These are phyloP conservation scores for Hapsidospora chrysogenum DNA, from an alignment of 495 filamentous ascomycete species.

Conservation along the genomic window DNA sequence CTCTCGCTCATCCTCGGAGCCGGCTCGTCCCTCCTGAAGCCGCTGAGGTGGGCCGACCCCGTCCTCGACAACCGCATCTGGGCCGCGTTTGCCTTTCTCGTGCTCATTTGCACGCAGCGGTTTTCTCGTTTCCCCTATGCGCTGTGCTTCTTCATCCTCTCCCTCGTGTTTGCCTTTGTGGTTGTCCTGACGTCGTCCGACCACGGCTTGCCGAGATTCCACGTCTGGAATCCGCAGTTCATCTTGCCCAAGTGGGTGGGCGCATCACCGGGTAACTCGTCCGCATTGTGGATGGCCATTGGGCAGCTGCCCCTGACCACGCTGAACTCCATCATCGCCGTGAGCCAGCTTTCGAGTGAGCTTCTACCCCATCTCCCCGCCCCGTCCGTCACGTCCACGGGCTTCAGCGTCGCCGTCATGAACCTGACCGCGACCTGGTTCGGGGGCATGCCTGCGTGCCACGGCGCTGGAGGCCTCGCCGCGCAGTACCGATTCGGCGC, in stretches of 20 bases:
- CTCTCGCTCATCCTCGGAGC: conserved; percentile 63
- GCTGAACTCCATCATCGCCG: conserved; percentile 81
- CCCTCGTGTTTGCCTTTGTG: conserved; percentile 39
- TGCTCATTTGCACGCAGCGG: conserved; percentile 44
- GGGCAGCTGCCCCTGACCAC: conserved; percentile 82
- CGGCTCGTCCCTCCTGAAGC: conserved; percentile 41
- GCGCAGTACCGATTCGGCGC: conserved; percentile 84
- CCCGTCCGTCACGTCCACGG: conserved; percentile 55
- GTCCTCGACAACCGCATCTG: conserved; percentile 60
- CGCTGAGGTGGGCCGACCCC: conserved; percentile 37
- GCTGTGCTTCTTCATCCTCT: conserved; percentile 47
- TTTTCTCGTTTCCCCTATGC: conserved; percentile 57
- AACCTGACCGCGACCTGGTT: conserved; percentile 81
- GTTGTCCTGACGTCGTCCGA: conserved; percentile 9
- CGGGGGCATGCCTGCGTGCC: conserved; percentile 89
- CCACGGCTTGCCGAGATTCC: conserved; percentile 24
- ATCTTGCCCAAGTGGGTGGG: conserved; percentile 22
- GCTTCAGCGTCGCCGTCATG: conserved; percentile 64
- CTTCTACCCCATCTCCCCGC: conserved; percentile 49
- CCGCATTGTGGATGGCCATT: conserved; percentile 36
- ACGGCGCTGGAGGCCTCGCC: conserved; percentile 80
- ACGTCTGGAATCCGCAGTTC: conserved; percentile 30
- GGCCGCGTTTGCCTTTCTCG: conserved; percentile 50
- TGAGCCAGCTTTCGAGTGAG: conserved; percentile 54
- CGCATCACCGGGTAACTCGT: conserved; percentile 10